Evolutionary conservation across 306 rosid species (phyloP).

Genomic region (Dalbergia oliveri): DNA sequence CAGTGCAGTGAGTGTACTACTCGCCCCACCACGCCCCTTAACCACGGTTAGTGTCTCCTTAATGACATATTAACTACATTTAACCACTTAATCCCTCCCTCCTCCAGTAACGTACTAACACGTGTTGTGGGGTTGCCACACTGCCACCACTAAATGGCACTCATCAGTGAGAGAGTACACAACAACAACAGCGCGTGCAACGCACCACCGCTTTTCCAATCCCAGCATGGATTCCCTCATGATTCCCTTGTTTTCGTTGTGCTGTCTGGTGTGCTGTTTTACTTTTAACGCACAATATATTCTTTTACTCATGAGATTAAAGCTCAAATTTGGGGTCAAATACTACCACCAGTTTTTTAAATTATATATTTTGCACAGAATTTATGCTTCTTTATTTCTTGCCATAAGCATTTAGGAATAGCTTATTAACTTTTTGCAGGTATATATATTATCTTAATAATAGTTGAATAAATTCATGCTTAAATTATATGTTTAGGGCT

Average conservation of each 20-base stretch:
- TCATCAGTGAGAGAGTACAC: neutral
- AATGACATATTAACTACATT: constrained; percentile 21
- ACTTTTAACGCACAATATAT: too few species aligned
- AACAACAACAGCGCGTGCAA: neutral
- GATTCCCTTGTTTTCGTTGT: neutral
- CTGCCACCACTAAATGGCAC: neutral
- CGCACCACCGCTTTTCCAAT: neutral
- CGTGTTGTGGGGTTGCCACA: neutral
- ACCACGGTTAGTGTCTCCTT: constrained; percentile 45
- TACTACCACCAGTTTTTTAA: too few species aligned
- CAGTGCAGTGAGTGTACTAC: constrained; percentile 23
- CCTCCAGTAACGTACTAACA: neutral
- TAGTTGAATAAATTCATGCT: too few species aligned
- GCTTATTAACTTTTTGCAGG: too few species aligned
- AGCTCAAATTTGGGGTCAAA: too few species aligned
- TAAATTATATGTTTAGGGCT: too few species aligned
- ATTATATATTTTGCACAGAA: too few species aligned
- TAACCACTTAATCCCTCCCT: neutral
- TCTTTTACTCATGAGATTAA: too few species aligned
- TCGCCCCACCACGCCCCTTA: constrained; percentile 29
- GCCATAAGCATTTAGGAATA: too few species aligned
- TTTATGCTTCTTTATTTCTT: too few species aligned
- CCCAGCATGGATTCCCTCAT: neutral
- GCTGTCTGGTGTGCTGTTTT: neutral
- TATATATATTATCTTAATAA: too few species aligned